Conservation (phyloP, 2,329 filamentous ascomycete genomes). For the Diaporthe humulicola region DNA sequence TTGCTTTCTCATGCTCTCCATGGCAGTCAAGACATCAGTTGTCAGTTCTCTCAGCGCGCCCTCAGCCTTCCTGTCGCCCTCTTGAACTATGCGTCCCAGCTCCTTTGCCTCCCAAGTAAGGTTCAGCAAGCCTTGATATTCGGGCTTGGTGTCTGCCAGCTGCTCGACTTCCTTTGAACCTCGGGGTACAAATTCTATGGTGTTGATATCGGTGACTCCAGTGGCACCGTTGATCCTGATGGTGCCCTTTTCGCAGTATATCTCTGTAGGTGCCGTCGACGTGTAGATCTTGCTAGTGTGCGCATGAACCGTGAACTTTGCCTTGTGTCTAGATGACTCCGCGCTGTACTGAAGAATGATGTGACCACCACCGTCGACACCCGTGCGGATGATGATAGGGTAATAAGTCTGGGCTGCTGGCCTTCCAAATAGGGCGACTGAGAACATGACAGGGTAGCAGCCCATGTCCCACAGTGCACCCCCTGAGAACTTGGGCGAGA, state of each 20-base stretch:
- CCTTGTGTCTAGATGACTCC: constrained; percentile 36
- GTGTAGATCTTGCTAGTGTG: constrained; percentile 41
- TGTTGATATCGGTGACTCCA: constrained; percentile 38
- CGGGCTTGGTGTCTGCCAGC: constrained; percentile 32
- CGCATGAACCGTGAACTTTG: constrained; percentile 38
- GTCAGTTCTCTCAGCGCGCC: constrained; percentile 27
- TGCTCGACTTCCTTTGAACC: constrained; percentile 37
- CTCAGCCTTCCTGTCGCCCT: constrained; percentile 35
- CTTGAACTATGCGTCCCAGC: constrained; percentile 26
- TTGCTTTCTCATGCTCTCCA: constrained; percentile 39
- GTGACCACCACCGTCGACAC: constrained; percentile 37
- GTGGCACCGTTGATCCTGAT: constrained; percentile 36
- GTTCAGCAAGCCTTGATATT: constrained; percentile 37
- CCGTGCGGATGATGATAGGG: constrained; percentile 37
- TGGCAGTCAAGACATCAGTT: constrained; percentile 33
- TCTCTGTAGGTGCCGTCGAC: constrained; percentile 39
- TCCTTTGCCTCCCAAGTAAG: constrained; percentile 39
- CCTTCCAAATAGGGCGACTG: constrained; percentile 36
- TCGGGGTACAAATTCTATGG: constrained; percentile 35
- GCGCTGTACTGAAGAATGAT: constrained; percentile 32
- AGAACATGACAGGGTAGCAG: constrained; percentile 38
- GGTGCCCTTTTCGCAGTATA: constrained; percentile 39
- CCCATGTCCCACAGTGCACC: constrained; percentile 39
- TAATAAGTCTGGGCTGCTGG: constrained; percentile 35
- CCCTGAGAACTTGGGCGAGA: constrained; percentile 37